Evolutionary conservation across 2,329 filamentous ascomycete genomes (phyloP).

Genomic region (Ascochyta koolunga): DNA sequence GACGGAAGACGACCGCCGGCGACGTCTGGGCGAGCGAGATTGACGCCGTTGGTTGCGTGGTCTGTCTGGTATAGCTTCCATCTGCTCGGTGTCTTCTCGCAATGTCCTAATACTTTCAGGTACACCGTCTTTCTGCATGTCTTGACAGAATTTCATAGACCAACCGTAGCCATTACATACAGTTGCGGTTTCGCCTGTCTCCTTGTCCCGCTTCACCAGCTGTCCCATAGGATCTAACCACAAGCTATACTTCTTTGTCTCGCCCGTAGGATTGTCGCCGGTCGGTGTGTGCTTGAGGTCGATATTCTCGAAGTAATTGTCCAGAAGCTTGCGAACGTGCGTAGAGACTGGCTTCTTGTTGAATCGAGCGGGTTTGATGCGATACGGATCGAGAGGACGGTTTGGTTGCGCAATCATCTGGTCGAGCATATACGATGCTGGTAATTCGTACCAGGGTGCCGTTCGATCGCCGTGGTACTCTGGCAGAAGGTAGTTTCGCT

Average conservation of each 20-base stretch:
- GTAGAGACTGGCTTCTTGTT: conserved; percentile 68
- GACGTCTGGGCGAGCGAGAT: conserved; percentile 18
- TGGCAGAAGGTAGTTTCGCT: conserved; percentile 71
- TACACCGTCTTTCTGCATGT: conserved; percentile 66
- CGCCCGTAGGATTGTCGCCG: conserved; percentile 45
- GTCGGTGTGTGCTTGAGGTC: conserved; percentile 57
- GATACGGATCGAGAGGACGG: conserved; percentile 72
- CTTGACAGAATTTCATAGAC: conserved; percentile 79
- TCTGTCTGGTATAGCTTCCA: conserved; percentile 19
- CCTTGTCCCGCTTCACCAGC: conserved; percentile 66
- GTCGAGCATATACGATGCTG: conserved; percentile 80
- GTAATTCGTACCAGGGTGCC: conserved; percentile 80
- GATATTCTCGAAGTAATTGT: conserved; percentile 69
- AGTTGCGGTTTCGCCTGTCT: conserved; percentile 67
- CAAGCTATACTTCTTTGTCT: conserved; percentile 53
- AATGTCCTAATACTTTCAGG: conserved; percentile 30
- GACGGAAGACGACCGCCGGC: conserved; percentile 23
- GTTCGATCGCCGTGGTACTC: conserved; percentile 76
- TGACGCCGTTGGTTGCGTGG: conserved; percentile 17
- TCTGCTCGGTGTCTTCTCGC: conserved; percentile 27
- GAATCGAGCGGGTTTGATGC: conserved; percentile 68
- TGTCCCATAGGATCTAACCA: conserved; percentile 76
- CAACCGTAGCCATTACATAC: conserved; percentile 87
- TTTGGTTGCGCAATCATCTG: conserved; percentile 78
- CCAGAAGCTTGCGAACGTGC: conserved; percentile 73